These are phyloP conservation scores for Theobroma cacao DNA, from an alignment of 345 rosid species.

Conservation along the genomic window DNA sequence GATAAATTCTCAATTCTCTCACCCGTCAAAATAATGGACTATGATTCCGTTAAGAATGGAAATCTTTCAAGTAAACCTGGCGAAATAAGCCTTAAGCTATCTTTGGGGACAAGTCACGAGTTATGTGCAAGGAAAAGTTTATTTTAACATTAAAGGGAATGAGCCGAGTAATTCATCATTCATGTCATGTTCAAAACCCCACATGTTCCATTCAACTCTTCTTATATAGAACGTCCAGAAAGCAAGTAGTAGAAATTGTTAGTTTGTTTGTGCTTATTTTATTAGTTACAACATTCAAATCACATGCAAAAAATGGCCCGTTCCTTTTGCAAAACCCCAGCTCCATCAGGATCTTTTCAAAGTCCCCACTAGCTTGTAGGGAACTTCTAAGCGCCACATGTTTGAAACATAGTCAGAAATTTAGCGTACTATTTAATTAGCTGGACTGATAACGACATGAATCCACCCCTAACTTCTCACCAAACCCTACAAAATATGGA, in stretches of 20 bases:
- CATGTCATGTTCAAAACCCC: neutral
- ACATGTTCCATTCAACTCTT: neutral
- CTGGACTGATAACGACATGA: too few relatives aligned
- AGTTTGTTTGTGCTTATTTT: too few relatives aligned
- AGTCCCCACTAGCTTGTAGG: too few relatives aligned
- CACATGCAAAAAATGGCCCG: neutral
- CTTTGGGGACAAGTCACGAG: neutral
- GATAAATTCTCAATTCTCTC: neutral
- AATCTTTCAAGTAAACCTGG: neutral
- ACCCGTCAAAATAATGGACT: too few relatives aligned
- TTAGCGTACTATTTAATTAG: too few relatives aligned
- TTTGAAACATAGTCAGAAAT: too few relatives aligned
- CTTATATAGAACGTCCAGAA: neutral
- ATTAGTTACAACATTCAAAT: neutral
- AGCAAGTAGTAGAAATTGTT: too few relatives aligned
- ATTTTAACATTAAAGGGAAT: neutral
- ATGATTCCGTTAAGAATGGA: constrained; percentile 1
- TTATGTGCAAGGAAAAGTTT: neutral
- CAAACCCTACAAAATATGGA: too few relatives aligned
- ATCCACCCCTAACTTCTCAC: too few relatives aligned
- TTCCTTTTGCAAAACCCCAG: too few relatives aligned
- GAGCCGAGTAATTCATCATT: neutral
- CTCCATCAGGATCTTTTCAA: too few relatives aligned
- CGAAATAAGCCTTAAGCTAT: neutral
- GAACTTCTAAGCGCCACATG: too few relatives aligned